Base-by-base conservation (phyloP, 108 stramenopile genomes). In the Cyclostephanos tholiformis region DNA sequence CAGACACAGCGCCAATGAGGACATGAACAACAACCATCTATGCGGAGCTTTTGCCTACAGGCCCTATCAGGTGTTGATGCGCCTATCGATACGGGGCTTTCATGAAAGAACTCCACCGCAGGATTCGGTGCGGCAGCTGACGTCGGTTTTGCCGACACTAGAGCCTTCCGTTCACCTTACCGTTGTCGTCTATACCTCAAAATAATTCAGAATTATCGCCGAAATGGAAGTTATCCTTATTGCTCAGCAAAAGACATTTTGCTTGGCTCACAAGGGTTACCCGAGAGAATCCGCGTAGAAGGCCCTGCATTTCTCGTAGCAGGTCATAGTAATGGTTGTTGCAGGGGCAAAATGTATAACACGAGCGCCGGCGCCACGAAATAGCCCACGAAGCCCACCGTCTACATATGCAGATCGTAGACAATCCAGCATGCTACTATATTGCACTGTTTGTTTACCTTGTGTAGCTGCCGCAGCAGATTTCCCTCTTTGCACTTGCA, bases 301-400 rank as follows among this genome's bases (percentile, higher is more conserved):
- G 7, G 76, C 66, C 14, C 87, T 74, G 68, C 82, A 86, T 29
- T 82, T 81, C 74, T 99, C 99, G 65, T 92, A 98, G 43, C 74
- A 70, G 12, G 95, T 95, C 97, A 99, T 98, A 32, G 97, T 95
- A 12, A 98, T 81, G 11, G 97, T 97, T 8, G 93, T 97, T 9
- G 91, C 88, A 30, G 99, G 98, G 10, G 94, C 91, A 78, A 91
- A 91, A 72, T 97, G 97, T 1, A 91, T 57, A 23, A 98, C 92
- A 60, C 99, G 87, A 16, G 98, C 96, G 27, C 94, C 95, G 39
- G 97, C 95, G 5, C 99, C 99, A 63, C 96, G 85, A 71, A 96
- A 97, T 39, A 98, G 67, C 2, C 96, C 98, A 2, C 63, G 62
- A 8, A 96, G 12, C 2, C 98, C 99, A 20, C 82, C 94, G 36